Conservation (phyloP, 2,329 filamentous ascomycete species). For the Neurospora sp. region DNA sequence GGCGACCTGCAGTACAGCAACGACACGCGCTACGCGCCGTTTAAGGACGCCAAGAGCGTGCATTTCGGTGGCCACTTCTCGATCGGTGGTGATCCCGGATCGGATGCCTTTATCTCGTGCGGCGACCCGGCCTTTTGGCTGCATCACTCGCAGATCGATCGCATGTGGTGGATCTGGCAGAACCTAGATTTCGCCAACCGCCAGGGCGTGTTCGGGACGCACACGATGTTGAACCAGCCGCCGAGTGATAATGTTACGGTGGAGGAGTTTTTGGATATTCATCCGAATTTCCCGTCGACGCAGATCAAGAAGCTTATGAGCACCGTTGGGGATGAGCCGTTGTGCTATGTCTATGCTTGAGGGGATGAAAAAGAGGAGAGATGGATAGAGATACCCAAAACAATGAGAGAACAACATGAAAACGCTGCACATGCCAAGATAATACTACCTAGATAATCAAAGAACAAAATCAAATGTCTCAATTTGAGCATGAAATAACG, state of each 20-base stretch:
- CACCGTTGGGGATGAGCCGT: constrained; percentile 30
- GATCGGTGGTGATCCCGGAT: constrained; percentile 20
- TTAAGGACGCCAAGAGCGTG: constrained; percentile 20
- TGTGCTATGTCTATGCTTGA: constrained; percentile 35
- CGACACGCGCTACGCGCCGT: constrained; percentile 14
- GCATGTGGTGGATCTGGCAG: constrained; percentile 19
- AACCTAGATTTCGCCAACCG: constrained; percentile 17
- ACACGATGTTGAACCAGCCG: constrained; percentile 31
- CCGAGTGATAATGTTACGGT: constrained; percentile 32
- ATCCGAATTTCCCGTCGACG: constrained; percentile 25
- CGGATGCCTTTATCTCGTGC: constrained; percentile 14
- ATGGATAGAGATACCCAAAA: neutral
- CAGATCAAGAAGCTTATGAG: constrained; percentile 27
- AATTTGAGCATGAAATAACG: no score
- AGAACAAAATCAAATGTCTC: no score
- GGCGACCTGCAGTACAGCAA: constrained; percentile 19
- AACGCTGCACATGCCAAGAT: neutral
- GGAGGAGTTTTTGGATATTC: constrained; percentile 26
- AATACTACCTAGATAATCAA: no score
- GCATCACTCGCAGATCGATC: constrained; percentile 15
- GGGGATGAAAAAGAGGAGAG: neutral
- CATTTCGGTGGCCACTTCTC: constrained; percentile 27
- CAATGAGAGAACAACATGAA: no score
- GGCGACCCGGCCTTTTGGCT: constrained; percentile 16
- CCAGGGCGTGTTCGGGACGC: constrained; percentile 27